Evolutionary conservation across 2,329 filamentous ascomycete species (phyloP).

Genomic region (Monosporascus sp.): DNA sequence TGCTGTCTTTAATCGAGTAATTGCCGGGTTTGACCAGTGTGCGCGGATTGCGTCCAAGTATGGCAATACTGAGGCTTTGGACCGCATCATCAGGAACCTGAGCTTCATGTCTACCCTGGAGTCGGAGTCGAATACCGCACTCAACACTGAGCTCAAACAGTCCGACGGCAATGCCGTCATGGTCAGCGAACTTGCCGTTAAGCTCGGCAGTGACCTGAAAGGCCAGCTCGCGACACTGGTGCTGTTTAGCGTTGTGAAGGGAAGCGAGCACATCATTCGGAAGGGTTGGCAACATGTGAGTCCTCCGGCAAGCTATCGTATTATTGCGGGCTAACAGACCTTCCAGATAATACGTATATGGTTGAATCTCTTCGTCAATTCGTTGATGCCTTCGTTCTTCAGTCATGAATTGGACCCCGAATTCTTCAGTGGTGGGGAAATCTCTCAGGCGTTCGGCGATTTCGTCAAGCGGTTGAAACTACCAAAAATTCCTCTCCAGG

Average conservation of each 20-base stretch:
- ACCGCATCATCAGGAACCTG: conserved; percentile 87
- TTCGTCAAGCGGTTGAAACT: conserved; percentile 61
- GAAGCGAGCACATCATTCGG: conserved; percentile 71
- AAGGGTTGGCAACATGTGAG: conserved; percentile 75
- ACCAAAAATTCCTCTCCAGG: conserved; percentile 80
- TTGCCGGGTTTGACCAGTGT: conserved; percentile 93
- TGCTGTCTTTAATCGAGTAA: conserved; percentile 85
- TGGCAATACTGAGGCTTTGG: conserved; percentile 75
- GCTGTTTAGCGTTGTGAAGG: conserved; percentile 86
- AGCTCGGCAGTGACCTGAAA: conserved; percentile 88
- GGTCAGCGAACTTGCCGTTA: conserved; percentile 96
- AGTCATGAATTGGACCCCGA: conserved; percentile 32
- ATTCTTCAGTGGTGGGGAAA: background rate
- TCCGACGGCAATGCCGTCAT: conserved; percentile 83
- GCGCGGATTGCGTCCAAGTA: conserved; percentile 87
- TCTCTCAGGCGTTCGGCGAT: background rate
- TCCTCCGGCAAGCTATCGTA: background rate
- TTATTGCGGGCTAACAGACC: conserved; percentile 21
- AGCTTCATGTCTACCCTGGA: conserved; percentile 87
- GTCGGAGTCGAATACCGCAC: conserved; percentile 72
- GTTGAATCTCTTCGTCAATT: conserved; percentile 94
- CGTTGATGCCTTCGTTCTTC: conserved; percentile 79
- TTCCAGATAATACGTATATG: conserved; percentile 79
- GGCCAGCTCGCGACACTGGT: conserved; percentile 91
- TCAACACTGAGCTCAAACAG: conserved; percentile 94